These are phyloP conservation scores for Aquilaria agallochum DNA, from an alignment of 441 rosid genomes.

Conservation along the genomic window DNA sequence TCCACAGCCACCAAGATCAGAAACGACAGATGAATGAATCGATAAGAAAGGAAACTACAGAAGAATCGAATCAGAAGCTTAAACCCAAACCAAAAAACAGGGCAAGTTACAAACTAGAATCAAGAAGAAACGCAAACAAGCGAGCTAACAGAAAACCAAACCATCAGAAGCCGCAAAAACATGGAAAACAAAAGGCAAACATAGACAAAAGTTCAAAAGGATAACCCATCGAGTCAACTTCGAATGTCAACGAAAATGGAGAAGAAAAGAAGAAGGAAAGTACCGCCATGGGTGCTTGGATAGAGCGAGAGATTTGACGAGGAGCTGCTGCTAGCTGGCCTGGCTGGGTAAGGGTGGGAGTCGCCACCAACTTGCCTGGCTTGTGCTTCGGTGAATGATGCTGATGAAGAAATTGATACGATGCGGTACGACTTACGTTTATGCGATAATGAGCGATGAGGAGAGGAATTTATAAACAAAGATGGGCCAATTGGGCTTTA, in stretches of 20 bases:
- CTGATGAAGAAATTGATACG: neutral
- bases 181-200: too few relatives aligned
- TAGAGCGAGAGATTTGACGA: neutral
- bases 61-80: too few relatives aligned
- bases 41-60: too few relatives aligned
- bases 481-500: conserved; percentile 10
- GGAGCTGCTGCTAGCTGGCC: neutral
- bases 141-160: too few relatives aligned
- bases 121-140: too few relatives aligned
- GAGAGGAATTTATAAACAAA: neutral
- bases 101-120: too few relatives aligned
- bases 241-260: neutral
- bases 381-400: neutral
- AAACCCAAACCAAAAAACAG: too few relatives aligned
- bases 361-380: neutral
- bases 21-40: too few relatives aligned
- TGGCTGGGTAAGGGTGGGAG: neutral
- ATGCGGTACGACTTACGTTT: neutral
- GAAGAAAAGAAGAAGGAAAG: neutral
- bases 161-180: too few relatives aligned
- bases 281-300: conserved; percentile 15
- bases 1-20: too few relatives aligned
- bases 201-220: too few relatives aligned
- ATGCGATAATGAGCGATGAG: neutral
- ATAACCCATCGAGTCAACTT: too few relatives aligned